Evolutionary conservation across 306 rosid genomes (phyloP).

Genomic region (Cucurbita argyrosperma): DNA sequence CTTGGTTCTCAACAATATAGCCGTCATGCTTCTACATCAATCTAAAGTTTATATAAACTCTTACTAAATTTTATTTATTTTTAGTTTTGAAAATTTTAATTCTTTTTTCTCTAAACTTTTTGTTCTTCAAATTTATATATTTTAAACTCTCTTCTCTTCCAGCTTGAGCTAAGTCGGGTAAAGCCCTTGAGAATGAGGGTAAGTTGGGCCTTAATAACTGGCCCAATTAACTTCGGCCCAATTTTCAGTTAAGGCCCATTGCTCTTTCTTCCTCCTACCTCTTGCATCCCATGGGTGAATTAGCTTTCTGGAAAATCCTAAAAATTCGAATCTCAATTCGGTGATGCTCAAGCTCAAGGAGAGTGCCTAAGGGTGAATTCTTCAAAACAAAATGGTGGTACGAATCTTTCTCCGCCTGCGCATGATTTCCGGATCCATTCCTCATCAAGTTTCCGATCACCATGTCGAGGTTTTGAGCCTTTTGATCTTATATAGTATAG

Average conservation of each 20-base stretch:
- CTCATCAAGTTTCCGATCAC: slow-evolving; percentile 14
- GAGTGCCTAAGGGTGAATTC: not conserved
- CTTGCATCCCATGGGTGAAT: not conserved
- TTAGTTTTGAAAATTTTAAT: no score
- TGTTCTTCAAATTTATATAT: no score
- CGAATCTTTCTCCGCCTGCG: slow-evolving; percentile 8
- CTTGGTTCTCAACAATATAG: no score
- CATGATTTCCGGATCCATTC: slow-evolving; percentile 5
- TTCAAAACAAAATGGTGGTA: slow-evolving; percentile 23
- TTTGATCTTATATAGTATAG: not conserved
- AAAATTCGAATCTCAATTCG: not conserved
- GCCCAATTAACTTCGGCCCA: not conserved
- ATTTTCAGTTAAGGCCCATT: not conserved
- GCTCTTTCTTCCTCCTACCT: not conserved
- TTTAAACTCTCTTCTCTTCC: not conserved
- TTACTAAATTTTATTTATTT: not conserved
- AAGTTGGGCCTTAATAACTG: not conserved
- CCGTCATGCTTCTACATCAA: no score
- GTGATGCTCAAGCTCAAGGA: slow-evolving; percentile 2
- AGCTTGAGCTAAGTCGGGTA: not conserved
- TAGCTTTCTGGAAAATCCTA: not conserved
- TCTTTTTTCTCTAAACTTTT: no score
- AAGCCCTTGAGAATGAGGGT: not conserved
- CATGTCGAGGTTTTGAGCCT: slow-evolving; percentile 33
- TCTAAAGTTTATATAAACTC: not conserved